phyloP scores from a whole-genome alignment of 176 grass and related monocot genomes.

The Secale cereale region DNA sequence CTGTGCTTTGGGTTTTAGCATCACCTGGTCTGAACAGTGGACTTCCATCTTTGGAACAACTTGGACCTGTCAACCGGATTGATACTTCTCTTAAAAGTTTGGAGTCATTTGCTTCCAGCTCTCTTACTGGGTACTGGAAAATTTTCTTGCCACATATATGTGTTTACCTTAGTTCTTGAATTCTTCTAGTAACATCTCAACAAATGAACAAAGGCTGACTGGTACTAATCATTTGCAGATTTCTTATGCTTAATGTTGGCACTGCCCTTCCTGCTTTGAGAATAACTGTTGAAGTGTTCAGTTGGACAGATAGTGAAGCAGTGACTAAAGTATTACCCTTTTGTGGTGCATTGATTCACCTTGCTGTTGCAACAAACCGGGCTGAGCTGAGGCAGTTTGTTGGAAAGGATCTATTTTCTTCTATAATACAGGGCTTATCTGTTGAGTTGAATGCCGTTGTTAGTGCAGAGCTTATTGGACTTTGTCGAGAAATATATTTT shows the following conservation, averaged over 20 bases:
- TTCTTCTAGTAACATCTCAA: slow-evolving; percentile 21
- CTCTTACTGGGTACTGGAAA: slow-evolving; percentile 68
- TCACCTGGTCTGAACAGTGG: slow-evolving; percentile 69
- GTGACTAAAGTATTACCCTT: slow-evolving; percentile 77
- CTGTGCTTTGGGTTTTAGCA: slow-evolving; percentile 69
- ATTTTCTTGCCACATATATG: background rate
- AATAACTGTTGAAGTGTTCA: slow-evolving; percentile 71
- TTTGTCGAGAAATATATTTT: slow-evolving; percentile 99
- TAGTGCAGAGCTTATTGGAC: slow-evolving; percentile 84
- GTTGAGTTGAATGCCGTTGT: slow-evolving; percentile 81
- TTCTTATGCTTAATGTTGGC: slow-evolving; percentile 58
- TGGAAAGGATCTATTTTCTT: slow-evolving; percentile 86
- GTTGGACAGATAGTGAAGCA: slow-evolving; percentile 92
- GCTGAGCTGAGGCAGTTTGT: slow-evolving; percentile 85
- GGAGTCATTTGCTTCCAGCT: slow-evolving; percentile 68
- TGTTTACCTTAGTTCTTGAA: slow-evolving; percentile 18
- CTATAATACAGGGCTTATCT: slow-evolving; percentile 76
- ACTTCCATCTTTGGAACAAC: slow-evolving; percentile 85
- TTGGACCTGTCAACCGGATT: slow-evolving; percentile 73
- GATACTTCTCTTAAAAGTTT: slow-evolving; percentile 64
- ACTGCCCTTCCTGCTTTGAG: slow-evolving; percentile 59
- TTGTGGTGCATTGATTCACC: slow-evolving; percentile 77
- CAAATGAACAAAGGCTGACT: slow-evolving; percentile 22
- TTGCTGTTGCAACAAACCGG: slow-evolving; percentile 67
- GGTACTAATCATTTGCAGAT: slow-evolving; percentile 44